A percentile compares a stretch with the other conserved stretches of the same genome.
Evolutionary conservation across 1,284 basidiomycete species (phyloP).

Genomic region (Apiotrichum sp.): DNA sequence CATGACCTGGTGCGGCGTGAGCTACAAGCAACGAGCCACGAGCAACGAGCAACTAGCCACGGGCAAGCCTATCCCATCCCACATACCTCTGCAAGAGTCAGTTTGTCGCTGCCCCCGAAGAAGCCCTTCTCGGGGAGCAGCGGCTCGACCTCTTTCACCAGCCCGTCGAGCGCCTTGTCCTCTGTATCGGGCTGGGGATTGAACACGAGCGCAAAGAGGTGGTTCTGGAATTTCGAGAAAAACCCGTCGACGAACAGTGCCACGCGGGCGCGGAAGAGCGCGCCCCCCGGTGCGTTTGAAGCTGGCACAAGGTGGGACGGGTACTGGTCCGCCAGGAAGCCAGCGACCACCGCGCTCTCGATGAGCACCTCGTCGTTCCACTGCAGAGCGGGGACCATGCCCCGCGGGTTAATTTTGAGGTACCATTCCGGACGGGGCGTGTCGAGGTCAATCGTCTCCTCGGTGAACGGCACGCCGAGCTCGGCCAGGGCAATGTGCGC

Average conservation of each 20-base stretch:
- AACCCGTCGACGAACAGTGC: constrained; percentile 8
- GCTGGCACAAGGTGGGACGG: constrained; percentile 6
- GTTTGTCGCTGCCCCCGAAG: constrained; percentile 9
- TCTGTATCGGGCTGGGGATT: not conserved
- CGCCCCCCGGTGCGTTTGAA: constrained; percentile 1
- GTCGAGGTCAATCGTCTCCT: constrained; percentile 13
- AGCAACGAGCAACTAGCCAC: too few relatives aligned
- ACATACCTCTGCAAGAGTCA: constrained; percentile 11
- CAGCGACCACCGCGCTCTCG: constrained; percentile 7
- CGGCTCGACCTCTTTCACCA: constrained; percentile 12
- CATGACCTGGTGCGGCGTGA: constrained; percentile 2
- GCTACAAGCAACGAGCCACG: not conserved
- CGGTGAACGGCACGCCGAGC: constrained; percentile 6
- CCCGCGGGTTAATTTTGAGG: constrained; percentile 12
- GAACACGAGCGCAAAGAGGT: constrained; percentile 1
- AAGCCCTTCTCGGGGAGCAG: constrained; percentile 3
- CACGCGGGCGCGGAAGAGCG: constrained; percentile 8
- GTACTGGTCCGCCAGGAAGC: constrained; percentile 11
- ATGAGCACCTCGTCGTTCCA: constrained; percentile 9
- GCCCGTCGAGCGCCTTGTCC: not conserved
- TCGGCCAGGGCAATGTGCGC: constrained; percentile 10
- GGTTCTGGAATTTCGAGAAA: constrained; percentile 5
- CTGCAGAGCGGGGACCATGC: constrained; percentile 6
- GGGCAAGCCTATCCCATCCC: too few relatives aligned
- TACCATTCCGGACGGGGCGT: constrained; percentile 8